A percentile compares a stretch with the other conserved stretches of the same genome.
Conservation (phyloP, 306 rosid genomes). For the Dicorynia guianensis region DNA sequence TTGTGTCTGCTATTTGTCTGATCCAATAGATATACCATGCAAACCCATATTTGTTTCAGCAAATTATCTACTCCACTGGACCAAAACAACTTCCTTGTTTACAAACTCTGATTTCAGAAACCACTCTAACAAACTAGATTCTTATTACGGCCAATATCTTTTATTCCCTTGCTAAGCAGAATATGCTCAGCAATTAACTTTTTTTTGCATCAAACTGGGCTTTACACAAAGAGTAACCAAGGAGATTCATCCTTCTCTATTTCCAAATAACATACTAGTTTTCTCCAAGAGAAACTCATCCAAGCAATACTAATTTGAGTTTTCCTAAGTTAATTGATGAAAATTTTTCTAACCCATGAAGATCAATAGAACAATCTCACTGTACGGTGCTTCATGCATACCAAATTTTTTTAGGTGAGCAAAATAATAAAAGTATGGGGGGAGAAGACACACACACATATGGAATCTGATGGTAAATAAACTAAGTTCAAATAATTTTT, state of each 20-base stretch:
- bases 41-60: no score
- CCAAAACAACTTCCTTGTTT: not conserved
- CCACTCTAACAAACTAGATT: slow-evolving; percentile 29
- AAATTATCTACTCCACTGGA: not conserved
- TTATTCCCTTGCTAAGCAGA: slow-evolving; percentile 6
- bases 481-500: no score
- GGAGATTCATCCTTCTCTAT: not conserved
- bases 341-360: not conserved
- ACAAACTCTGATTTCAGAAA: slow-evolving; percentile 13
- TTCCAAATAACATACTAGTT: slow-evolving; percentile 11
- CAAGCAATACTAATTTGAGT: not conserved
- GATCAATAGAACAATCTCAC: no score
- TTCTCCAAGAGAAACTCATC: not conserved
- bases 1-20: not conserved
- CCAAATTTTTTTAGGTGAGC: not conserved
- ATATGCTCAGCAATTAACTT: not conserved
- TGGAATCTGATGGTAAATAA: no score
- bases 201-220: no score
- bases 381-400: no score
- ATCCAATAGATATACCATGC: not conserved
- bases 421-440: no score
- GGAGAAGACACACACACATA: no score
- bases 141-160: slow-evolving; percentile 25
- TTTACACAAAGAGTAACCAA: no score
- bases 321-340: not conserved